Percentiles rank a stretch among this genome's conserved stretches.
phyloP scores from a whole-genome alignment of 2,329 filamentous ascomycete genomes.

The Arthroderma sp. region DNA sequence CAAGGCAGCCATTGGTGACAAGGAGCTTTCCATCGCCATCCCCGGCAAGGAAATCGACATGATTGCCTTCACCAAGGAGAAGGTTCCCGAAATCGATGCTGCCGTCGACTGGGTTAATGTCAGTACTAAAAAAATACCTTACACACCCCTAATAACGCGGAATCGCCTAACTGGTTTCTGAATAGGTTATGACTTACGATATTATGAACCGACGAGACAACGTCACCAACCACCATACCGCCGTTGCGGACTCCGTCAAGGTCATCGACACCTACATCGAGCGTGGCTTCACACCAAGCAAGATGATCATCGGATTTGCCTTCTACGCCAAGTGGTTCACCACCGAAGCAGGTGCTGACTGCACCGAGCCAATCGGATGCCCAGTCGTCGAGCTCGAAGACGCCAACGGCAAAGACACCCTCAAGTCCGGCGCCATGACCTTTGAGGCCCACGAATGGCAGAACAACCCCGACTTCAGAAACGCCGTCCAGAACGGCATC shows the following conservation, averaged over 20 bases:
- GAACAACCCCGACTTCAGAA: slow-evolving; percentile 6
- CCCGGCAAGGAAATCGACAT: slow-evolving; percentile 51
- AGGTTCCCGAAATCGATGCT: slow-evolving; percentile 45
- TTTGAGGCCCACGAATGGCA: slow-evolving; percentile 23
- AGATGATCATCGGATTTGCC: slow-evolving; percentile 53
- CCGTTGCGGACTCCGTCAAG: slow-evolving; percentile 42
- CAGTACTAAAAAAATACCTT: too few relatives aligned
- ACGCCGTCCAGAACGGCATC: slow-evolving; percentile 38
- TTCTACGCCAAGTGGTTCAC: slow-evolving; percentile 59
- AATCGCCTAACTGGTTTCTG: background rate
- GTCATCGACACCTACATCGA: slow-evolving; percentile 46
- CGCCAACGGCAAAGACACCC: slow-evolving; percentile 45
- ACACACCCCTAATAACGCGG: background rate
- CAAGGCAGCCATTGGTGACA: slow-evolving; percentile 44
- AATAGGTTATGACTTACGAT: slow-evolving; percentile 54
- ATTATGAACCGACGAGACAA: slow-evolving; percentile 57
- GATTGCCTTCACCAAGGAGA: slow-evolving; percentile 49
- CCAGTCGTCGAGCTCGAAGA: slow-evolving; percentile 47
- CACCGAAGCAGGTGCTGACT: slow-evolving; percentile 37
- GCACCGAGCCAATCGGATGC: slow-evolving; percentile 43
- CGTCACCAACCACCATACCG: slow-evolving; percentile 51
- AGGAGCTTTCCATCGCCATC: slow-evolving; percentile 53
- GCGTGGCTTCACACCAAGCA: slow-evolving; percentile 41
- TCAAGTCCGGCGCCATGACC: slow-evolving; percentile 37
- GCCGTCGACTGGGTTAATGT: slow-evolving; percentile 52